Evolutionary conservation across 768 basidiomycete species (phyloP).

Genomic region (Suillus clintonianus): DNA sequence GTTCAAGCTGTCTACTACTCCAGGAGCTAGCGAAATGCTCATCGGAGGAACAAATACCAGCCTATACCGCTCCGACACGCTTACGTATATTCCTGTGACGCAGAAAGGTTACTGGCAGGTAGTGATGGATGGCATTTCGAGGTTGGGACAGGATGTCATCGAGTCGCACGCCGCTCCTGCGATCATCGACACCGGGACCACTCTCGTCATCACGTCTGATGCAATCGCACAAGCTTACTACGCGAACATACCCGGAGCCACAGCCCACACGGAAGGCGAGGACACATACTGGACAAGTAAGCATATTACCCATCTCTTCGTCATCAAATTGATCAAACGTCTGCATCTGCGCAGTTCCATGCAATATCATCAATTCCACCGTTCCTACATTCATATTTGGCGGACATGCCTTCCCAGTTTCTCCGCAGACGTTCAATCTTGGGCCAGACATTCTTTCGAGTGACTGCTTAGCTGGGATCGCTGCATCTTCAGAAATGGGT

Average conservation of each 20-base stretch:
- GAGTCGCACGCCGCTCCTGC: constrained; percentile 9
- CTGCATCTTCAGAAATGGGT: constrained; percentile 11
- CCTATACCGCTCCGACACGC: constrained; percentile 9
- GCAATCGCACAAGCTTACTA: constrained; percentile 24
- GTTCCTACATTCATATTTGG: constrained; percentile 34
- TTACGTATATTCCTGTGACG: constrained; percentile 37
- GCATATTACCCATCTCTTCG: background rate
- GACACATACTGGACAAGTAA: constrained; percentile 33
- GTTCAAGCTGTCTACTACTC: constrained; percentile 44
- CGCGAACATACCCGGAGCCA: constrained; percentile 22
- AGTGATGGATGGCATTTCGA: constrained; percentile 19
- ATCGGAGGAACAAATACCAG: constrained; percentile 41
- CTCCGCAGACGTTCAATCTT: constrained; percentile 37
- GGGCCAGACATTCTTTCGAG: constrained; percentile 28
- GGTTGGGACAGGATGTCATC: background rate
- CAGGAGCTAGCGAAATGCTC: constrained; percentile 15
- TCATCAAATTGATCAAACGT: background rate
- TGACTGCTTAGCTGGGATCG: constrained; percentile 34
- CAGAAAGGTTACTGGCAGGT: constrained; percentile 38
- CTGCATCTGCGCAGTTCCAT: constrained; percentile 15
- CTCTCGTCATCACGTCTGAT: constrained; percentile 19
- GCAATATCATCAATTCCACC: constrained; percentile 16
- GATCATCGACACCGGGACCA: constrained; percentile 37
- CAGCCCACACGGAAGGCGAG: constrained; percentile 8
- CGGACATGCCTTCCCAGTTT: constrained; percentile 34